Percentiles rank a stretch among this genome's conserved stretches.
These are phyloP conservation scores for Gossypium gossypioides DNA, from an alignment of 441 rosid genomes.

Conservation along the genomic window DNA sequence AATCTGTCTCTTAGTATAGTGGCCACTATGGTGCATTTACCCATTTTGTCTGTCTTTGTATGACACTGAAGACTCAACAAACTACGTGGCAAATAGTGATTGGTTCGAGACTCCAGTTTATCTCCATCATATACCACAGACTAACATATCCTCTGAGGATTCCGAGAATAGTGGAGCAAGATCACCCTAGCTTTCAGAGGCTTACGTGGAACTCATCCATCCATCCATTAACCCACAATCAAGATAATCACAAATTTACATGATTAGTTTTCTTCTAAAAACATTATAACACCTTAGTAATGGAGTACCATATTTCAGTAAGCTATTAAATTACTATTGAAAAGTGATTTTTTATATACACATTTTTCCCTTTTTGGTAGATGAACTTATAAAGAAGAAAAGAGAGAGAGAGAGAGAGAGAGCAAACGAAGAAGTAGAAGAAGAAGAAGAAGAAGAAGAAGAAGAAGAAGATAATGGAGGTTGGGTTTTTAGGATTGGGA, in stretches of 20 bases:
- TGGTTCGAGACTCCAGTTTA: background rate
- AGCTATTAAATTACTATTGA: background rate
- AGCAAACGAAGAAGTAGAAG: constrained; percentile 9
- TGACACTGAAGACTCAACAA: background rate
- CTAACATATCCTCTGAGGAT: background rate
- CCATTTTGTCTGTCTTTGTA: background rate
- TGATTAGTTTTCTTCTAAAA: background rate
- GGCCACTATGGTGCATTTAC: background rate
- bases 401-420: background rate
- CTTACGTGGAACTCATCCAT: constrained; percentile 25
- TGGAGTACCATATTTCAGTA: background rate
- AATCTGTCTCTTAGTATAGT: too few species aligned
- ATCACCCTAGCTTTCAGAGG: background rate
- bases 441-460: constrained; percentile 12
- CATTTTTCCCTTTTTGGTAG: background rate
- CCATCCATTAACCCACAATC: constrained; percentile 4
- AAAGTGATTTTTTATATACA: background rate
- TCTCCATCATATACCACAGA: background rate
- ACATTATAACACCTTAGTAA: background rate
- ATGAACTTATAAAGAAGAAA: background rate
- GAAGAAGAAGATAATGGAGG: constrained; percentile 50
- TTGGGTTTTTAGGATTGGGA: constrained; percentile 86
- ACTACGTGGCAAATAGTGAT: background rate
- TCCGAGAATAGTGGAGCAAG: constrained; percentile 14
- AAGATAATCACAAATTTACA: background rate